A percentile compares a stretch with the other conserved stretches of the same genome.
phyloP scores from a whole-genome alignment of 2,329 filamentous ascomycete genomes.

The Xylariales sp. region DNA sequence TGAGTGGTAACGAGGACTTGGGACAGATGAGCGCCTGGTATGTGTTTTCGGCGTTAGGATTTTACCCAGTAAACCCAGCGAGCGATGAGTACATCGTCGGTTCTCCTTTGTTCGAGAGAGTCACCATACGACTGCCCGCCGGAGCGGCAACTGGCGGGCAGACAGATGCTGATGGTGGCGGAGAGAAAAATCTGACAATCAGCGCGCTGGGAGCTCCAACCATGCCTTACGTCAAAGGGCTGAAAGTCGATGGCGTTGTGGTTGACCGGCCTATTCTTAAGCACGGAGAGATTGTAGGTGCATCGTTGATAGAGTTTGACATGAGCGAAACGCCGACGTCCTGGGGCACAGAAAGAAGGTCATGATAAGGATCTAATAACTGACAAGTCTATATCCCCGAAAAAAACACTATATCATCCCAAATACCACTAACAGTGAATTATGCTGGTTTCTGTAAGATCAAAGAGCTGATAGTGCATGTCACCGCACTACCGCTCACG shows the following conservation, averaged over 20 bases:
- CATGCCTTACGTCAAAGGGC: slow-evolving; percentile 34
- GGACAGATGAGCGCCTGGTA: slow-evolving; percentile 49
- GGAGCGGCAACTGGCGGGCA: slow-evolving; percentile 23
- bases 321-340: slow-evolving; percentile 35
- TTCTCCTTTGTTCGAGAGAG: slow-evolving; percentile 40
- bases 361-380: too few relatives aligned
- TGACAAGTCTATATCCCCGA: too few relatives aligned
- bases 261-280: slow-evolving; percentile 31
- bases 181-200: slow-evolving; percentile 31
- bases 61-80: slow-evolving; percentile 42
- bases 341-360: slow-evolving; percentile 20
- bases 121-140: slow-evolving; percentile 32
- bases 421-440: too few relatives aligned
- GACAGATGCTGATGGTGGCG: neutral
- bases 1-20: slow-evolving; percentile 43
- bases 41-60: slow-evolving; percentile 40
- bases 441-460: too few relatives aligned
- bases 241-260: slow-evolving; percentile 34
- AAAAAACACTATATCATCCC: too few relatives aligned
- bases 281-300: slow-evolving; percentile 35
- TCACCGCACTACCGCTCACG: too few relatives aligned
- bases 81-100: slow-evolving; percentile 40
- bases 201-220: slow-evolving; percentile 33
- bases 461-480: too few relatives aligned
- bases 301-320: slow-evolving; percentile 36